Evolutionary conservation across 345 rosid genomes (phyloP).

Genomic region (Arabis alpina): DNA sequence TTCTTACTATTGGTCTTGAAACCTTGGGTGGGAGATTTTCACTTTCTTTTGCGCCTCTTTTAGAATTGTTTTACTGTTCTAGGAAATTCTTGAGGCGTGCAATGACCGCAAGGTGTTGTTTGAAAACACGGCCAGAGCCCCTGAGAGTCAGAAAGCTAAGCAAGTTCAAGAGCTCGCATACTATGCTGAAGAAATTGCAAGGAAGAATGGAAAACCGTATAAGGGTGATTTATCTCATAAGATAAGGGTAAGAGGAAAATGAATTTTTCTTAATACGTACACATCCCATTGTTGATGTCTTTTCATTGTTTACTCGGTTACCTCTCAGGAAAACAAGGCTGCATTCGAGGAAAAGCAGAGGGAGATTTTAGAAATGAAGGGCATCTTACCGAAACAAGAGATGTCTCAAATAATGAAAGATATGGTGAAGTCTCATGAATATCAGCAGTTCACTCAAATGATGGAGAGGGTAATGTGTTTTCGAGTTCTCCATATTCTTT

Average conservation of each 20-base stretch:
- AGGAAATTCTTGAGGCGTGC: conserved; percentile 67
- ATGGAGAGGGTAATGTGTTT: conserved; percentile 21
- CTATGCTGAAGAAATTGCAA: conserved; percentile 50
- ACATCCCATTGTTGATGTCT: background rate
- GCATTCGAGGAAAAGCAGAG: background rate
- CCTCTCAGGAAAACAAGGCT: background rate
- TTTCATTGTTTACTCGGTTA: background rate
- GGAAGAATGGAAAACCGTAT: conserved; percentile 63
- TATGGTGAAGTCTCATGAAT: background rate
- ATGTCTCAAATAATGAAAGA: background rate
- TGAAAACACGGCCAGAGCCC: conserved; percentile 58
- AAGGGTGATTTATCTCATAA: conserved; percentile 60
- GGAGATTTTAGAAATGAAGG: background rate
- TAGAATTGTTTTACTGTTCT: background rate
- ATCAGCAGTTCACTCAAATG: background rate
- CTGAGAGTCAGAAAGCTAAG: conserved; percentile 46
- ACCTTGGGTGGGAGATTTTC: background rate
- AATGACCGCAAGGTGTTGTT: conserved; percentile 58
- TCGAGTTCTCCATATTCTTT: background rate
- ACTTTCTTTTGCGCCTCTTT: background rate
- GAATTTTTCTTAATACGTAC: background rate
- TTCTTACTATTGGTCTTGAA: background rate
- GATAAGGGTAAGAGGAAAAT: conserved; percentile 46
- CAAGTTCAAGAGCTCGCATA: conserved; percentile 61
- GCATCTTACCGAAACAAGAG: background rate